Percentiles rank a stretch among this genome's conserved stretches.
Conservation (phyloP, 2,329 filamentous ascomycete species). For the Phyllosticta ampelicida region DNA sequence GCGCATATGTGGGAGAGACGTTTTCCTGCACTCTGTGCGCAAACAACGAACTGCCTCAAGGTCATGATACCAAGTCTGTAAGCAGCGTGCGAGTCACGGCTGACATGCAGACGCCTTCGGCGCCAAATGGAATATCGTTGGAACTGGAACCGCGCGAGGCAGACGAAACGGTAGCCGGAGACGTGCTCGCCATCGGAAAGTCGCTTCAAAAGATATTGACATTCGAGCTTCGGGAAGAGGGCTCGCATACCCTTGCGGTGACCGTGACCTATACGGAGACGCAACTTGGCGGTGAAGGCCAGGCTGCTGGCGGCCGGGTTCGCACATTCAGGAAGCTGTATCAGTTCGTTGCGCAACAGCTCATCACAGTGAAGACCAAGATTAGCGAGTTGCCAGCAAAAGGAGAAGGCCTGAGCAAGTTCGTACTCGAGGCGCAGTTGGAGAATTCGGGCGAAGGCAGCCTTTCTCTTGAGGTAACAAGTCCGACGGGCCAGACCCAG, state of each 20-base stretch:
- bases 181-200: constrained; percentile 47
- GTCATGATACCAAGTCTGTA: constrained; percentile 40
- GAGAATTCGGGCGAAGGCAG: constrained; percentile 85
- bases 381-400: constrained; percentile 51
- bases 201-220: constrained; percentile 73
- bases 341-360: constrained; percentile 87
- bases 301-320: constrained; percentile 49
- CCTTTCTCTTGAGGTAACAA: constrained; percentile 60
- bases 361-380: constrained; percentile 85
- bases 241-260: constrained; percentile 84
- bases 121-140: constrained; percentile 51
- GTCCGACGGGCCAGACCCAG: background rate
- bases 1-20: constrained; percentile 88
- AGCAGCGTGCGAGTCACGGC: constrained; percentile 74
- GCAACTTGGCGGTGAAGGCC: constrained; percentile 38
- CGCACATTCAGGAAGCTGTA: constrained; percentile 91
- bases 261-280: constrained; percentile 93
- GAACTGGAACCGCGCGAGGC: constrained; percentile 25
- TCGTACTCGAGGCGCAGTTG: constrained; percentile 84
- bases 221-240: constrained; percentile 88
- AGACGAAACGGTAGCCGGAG: constrained; percentile 24
- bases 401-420: constrained; percentile 37
- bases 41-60: constrained; percentile 64
- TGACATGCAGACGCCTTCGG: constrained; percentile 88
- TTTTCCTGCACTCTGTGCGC: constrained; percentile 92